phyloP scores from a whole-genome alignment of 2,329 filamentous ascomycete species.

The Eurotiales sp. region DNA sequence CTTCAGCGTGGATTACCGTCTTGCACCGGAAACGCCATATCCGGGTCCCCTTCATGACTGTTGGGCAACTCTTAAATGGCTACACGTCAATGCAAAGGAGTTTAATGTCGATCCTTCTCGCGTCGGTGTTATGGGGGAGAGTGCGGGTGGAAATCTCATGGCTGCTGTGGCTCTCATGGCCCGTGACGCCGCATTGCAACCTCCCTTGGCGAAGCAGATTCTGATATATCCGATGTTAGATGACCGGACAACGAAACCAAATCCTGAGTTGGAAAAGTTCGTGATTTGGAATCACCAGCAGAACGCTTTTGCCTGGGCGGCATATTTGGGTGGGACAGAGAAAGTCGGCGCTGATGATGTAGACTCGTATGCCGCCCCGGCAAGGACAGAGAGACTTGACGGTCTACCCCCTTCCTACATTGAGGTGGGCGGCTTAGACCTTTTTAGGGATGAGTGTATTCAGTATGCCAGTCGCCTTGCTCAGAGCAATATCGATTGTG shows the following conservation, averaged over 20 bases:
- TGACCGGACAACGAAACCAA: background rate
- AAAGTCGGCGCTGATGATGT: background rate
- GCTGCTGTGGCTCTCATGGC: slow-evolving; percentile 3
- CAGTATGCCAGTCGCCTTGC: slow-evolving; percentile 6
- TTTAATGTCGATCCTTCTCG: background rate
- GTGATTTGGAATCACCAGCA: slow-evolving; percentile 17
- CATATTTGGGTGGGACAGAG: background rate
- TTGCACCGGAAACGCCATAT: slow-evolving; percentile 11
- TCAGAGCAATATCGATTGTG: slow-evolving; percentile 22
- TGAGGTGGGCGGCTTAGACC: slow-evolving; percentile 10
- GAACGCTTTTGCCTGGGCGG: background rate
- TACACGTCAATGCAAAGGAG: background rate
- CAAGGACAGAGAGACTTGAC: slow-evolving; percentile 1
- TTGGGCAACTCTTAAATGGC: slow-evolving; percentile 4
- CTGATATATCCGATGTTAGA: slow-evolving; percentile 13
- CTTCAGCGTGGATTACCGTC: slow-evolving; percentile 10
- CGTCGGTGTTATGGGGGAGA: slow-evolving; percentile 1
- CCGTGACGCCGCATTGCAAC: slow-evolving; percentile 12
- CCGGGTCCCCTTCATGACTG: slow-evolving; percentile 6
- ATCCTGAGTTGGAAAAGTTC: slow-evolving; percentile 5
- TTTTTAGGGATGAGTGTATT: slow-evolving; percentile 9
- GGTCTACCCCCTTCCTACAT: slow-evolving; percentile 11
- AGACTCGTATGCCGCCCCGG: slow-evolving; percentile 1
- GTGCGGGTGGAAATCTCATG: background rate
- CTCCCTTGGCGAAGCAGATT: slow-evolving; percentile 2